phyloP scores from a whole-genome alignment of 2,329 filamentous ascomycete species.

The Talaromyces sp. region DNA sequence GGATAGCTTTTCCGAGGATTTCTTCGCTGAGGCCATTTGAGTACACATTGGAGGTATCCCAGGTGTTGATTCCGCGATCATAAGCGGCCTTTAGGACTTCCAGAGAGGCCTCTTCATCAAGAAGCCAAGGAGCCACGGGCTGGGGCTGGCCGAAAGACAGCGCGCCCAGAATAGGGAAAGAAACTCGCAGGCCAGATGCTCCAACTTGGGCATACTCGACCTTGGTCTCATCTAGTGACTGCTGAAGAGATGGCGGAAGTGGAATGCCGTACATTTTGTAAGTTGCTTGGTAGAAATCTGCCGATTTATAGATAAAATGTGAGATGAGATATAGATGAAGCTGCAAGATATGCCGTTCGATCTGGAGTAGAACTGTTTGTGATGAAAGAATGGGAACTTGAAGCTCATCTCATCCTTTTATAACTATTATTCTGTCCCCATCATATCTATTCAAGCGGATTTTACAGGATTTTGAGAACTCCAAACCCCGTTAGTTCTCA shows the following conservation, averaged over 20 bases:
- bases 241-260: conserved; percentile 3
- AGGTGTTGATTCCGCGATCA: conserved; percentile 21
- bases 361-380: not conserved
- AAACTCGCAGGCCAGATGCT: conserved; percentile 3
- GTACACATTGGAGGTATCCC: conserved; percentile 50
- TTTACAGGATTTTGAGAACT: not conserved
- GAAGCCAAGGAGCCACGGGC: conserved; percentile 2
- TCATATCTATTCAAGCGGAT: too few species aligned
- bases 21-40: conserved; percentile 59
- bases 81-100: conserved; percentile 24
- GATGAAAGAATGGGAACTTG: not conserved
- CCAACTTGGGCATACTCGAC: conserved; percentile 6
- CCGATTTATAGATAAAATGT: too few species aligned
- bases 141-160: not conserved
- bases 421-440: not conserved
- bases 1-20: conserved; percentile 60
- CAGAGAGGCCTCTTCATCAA: conserved; percentile 2
- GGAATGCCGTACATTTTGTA: not conserved
- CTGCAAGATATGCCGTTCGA: not conserved
- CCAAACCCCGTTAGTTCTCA: not conserved
- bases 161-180: not conserved
- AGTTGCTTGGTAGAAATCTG: not conserved
- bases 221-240: conserved; percentile 1
- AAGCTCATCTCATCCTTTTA: not conserved
- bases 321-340: too few species aligned